These are phyloP conservation scores for Neofusicoccum cordaticola DNA, from an alignment of 2,329 filamentous ascomycete genomes.

Conservation along the genomic window DNA sequence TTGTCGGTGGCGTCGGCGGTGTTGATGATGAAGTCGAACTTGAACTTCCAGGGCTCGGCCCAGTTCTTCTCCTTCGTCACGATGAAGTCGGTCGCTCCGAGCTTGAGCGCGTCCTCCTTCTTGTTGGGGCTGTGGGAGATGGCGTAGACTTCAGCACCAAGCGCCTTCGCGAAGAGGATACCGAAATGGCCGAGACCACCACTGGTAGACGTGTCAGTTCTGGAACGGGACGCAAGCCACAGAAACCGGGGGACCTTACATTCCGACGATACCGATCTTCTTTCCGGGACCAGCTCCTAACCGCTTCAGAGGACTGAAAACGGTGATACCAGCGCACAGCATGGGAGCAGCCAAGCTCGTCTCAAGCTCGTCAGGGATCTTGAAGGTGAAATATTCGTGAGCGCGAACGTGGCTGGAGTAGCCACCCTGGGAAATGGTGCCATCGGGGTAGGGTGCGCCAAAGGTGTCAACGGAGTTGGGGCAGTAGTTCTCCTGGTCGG, in stretches of 20 bases:
- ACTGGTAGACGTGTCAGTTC: slow-evolving; percentile 25
- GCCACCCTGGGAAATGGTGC: slow-evolving; percentile 65
- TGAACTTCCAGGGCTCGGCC: slow-evolving; percentile 54
- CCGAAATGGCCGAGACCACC: slow-evolving; percentile 69
- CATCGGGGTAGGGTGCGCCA: slow-evolving; percentile 51
- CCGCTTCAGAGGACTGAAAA: slow-evolving; percentile 73
- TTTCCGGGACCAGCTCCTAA: slow-evolving; percentile 74
- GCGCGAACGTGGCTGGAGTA: slow-evolving; percentile 67
- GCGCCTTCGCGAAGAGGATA: slow-evolving; percentile 61
- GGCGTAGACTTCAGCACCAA: slow-evolving; percentile 61
- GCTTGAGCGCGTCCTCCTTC: slow-evolving; percentile 58
- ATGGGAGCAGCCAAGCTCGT: slow-evolving; percentile 67
- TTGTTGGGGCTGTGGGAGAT: slow-evolving; percentile 60
- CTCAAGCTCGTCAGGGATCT: slow-evolving; percentile 71
- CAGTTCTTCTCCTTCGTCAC: slow-evolving; percentile 57
- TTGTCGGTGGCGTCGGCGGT: slow-evolving; percentile 66
- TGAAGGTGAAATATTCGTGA: slow-evolving; percentile 73
- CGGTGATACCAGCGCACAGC: slow-evolving; percentile 81
- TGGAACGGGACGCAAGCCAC: too few species aligned
- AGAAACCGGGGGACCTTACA: slow-evolving; percentile 37
- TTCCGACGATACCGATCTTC: slow-evolving; percentile 72
- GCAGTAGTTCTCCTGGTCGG: slow-evolving; percentile 54
- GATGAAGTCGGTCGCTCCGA: slow-evolving; percentile 62
- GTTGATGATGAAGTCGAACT: slow-evolving; percentile 75
- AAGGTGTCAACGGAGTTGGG: slow-evolving; percentile 51